These are phyloP conservation scores for Elsinoe arachidis DNA, from an alignment of 2,329 filamentous ascomycete species.

Conservation along the genomic window DNA sequence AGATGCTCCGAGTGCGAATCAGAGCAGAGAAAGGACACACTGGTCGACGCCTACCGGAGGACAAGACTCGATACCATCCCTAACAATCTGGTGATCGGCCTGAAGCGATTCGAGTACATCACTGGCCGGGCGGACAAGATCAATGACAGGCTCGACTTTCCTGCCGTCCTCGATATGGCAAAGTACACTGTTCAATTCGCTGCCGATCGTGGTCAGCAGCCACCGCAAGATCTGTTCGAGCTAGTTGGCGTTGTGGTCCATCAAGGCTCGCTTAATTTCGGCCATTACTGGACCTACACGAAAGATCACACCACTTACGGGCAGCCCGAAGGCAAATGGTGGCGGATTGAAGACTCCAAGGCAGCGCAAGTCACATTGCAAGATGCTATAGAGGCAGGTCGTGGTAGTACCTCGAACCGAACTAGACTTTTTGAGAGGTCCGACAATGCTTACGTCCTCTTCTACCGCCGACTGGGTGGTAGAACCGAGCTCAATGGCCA, in stretches of 20 bases:
- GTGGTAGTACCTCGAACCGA: conserved; percentile 58
- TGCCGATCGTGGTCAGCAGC: conserved; percentile 49
- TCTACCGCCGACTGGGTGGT: conserved; percentile 68
- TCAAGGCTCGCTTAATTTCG: conserved; percentile 82
- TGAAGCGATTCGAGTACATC: conserved; percentile 82
- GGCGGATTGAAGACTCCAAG: conserved; percentile 89
- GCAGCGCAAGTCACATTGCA: conserved; percentile 67
- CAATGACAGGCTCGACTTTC: conserved; percentile 90
- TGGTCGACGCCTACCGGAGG: conserved; percentile 33
- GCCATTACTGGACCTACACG: conserved; percentile 95
- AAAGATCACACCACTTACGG: conserved; percentile 6
- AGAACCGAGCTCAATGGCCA: neutral
- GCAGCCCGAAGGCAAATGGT: conserved; percentile 48
- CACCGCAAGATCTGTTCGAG: conserved; percentile 70
- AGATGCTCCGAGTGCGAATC: conserved; percentile 80
- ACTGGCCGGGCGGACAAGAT: conserved; percentile 73
- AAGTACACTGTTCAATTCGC: conserved; percentile 85
- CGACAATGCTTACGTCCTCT: conserved; percentile 89
- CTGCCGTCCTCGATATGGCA: conserved; percentile 71
- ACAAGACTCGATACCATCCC: conserved; percentile 88
- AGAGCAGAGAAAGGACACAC: conserved; percentile 29
- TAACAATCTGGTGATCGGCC: conserved; percentile 88
- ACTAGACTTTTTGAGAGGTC: conserved; percentile 14
- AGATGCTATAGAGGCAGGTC: conserved; percentile 67
- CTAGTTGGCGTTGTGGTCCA: conserved; percentile 93